Conservation (phyloP, 768 basidiomycete species). For the Austroboletus eburneus region DNA sequence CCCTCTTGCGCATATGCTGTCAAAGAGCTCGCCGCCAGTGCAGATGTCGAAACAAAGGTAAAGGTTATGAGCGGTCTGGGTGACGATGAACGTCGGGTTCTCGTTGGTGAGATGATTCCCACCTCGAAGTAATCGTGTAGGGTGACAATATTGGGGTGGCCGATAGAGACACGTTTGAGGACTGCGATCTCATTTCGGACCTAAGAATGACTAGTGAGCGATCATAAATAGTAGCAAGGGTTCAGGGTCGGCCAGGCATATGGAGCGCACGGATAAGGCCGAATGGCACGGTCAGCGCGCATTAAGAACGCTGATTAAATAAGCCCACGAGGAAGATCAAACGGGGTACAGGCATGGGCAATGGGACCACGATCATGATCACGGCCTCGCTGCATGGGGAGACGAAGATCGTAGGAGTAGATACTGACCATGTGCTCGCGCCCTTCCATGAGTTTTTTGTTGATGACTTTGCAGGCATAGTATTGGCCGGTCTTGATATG, state of each 20-base stretch:
- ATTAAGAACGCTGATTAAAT: conserved; percentile 8
- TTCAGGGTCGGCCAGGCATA: conserved; percentile 8
- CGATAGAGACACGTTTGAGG: conserved; percentile 88
- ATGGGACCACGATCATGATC: conserved; percentile 1
- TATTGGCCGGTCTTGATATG: conserved; percentile 91
- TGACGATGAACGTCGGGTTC: background rate
- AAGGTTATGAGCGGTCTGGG: conserved; percentile 83
- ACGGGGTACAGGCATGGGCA: conserved; percentile 2
- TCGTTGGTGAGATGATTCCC: conserved; percentile 1
- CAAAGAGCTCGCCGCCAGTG: conserved; percentile 97
- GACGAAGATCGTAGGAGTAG: no score
- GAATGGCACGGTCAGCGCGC: conserved; percentile 13
- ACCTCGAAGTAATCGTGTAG: conserved; percentile 97
- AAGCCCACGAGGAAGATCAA: background rate
- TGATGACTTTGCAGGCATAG: conserved; percentile 99
- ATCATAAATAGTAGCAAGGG: conserved; percentile 8
- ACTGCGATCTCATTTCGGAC: conserved; percentile 97
- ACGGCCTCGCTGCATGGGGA: no score
- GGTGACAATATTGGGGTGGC: conserved; percentile 87
- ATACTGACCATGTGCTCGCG: conserved; percentile 89
- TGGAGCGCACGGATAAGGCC: background rate
- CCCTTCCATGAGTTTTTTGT: conserved; percentile 98
- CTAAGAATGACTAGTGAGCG: conserved; percentile 37
- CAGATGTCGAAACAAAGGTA: conserved; percentile 96
- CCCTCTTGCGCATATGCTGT: conserved; percentile 95